Evolutionary conservation across 1,139 yeast species (phyloP), one percentile per base, ranked within the genome.

Genomic region (Hemisphaericaspora xylanilytica): DNA sequence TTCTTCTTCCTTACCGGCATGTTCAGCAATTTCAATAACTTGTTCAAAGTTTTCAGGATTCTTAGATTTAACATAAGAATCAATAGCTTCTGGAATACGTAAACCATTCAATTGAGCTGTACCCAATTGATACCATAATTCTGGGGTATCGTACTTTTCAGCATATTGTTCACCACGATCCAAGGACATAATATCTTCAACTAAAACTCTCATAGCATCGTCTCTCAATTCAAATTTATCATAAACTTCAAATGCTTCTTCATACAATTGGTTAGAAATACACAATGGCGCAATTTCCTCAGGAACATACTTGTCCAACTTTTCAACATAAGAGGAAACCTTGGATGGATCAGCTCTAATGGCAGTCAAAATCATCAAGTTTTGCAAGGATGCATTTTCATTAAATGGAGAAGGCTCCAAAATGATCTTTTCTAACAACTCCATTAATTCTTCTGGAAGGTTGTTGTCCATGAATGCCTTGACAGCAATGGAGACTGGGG

Each of bases 391-490:
- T 49, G 94, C 85, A 64, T 94, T 92, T 51, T 92, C 97, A 55
- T 82, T 87, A 71, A 92, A 92, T 51, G 97, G 95, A 49, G 97
- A 89, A 41, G 97, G 97, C 65, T 92, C 98, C 55, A 92, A 74
- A 49, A 94, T 89, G 56, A 92, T 92, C 73, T 92, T 92, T 65
- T 92, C 98, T 53, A 92, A 74, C 49, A 92, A 77, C 67, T 92
- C 98, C 60, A 92, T 87, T 59, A 92, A 79, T 66, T 94, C 98
- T 49, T 80, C 78, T 35, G 96, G 96, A 60, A 92, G 75, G 50
- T 90, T 96, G 48, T 92, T 94, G 50, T 85, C 89, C 97, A 94
- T 89, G 61, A 92, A 90, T 1, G 97, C 95, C 70, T 90, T 92
- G 40, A 92, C 98, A 22, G 97, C 92, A 50, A 92, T 73, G 8